phyloP scores from a whole-genome alignment of 306 rosid species.

The Dalbergia oliveri region DNA sequence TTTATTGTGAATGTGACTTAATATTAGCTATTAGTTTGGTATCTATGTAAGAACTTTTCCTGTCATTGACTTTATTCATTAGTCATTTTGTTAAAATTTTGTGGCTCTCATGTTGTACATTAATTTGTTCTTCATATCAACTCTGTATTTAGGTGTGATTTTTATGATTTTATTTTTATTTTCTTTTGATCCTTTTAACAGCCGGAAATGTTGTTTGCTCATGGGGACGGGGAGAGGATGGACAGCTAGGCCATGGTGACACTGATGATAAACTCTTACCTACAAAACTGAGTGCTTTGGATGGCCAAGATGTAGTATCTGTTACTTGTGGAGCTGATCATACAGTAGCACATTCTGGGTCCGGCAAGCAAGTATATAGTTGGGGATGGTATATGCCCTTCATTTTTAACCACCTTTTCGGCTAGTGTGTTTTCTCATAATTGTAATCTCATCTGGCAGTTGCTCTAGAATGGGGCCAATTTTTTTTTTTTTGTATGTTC shows the following conservation, averaged over 20 bases:
- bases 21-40: too few relatives aligned
- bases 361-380: constrained; percentile 67
- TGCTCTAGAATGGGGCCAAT: constrained; percentile 32
- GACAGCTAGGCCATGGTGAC: constrained; percentile 95
- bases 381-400: constrained; percentile 88
- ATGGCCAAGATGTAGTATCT: constrained; percentile 70
- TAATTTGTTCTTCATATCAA: not conserved
- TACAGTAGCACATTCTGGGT: constrained; percentile 74
- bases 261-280: constrained; percentile 79
- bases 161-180: not conserved
- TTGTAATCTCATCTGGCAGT: constrained; percentile 13
- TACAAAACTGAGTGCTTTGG: constrained; percentile 76
- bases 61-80: not conserved
- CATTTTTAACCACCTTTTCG: constrained; percentile 32
- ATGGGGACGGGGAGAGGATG: constrained; percentile 99
- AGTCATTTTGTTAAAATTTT: not conserved
- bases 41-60: too few relatives aligned
- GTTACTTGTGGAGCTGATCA: constrained; percentile 97
- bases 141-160: not conserved
- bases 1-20: too few relatives aligned
- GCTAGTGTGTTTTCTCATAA: constrained; percentile 3
- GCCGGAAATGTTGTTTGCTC: constrained; percentile 92
- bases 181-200: constrained; percentile 41
- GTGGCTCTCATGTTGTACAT: constrained; percentile 1
- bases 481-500: not conserved